Percentiles rank a stretch among this genome's conserved stretches.
phyloP scores from a whole-genome alignment of 148 eudicot genomes.

The Rheum nobile region DNA sequence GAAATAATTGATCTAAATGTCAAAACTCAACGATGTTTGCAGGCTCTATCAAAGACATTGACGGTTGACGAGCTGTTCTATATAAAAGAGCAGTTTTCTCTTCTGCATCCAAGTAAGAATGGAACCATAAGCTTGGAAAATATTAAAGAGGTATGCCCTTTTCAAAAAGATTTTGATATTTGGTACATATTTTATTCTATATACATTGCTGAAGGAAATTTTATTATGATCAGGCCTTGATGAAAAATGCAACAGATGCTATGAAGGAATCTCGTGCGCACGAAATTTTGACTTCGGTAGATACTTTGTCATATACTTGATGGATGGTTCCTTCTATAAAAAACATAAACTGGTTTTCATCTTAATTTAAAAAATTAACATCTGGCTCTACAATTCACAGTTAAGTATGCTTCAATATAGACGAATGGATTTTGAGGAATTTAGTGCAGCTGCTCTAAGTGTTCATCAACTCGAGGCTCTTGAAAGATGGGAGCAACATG shows the following conservation, averaged over 20 bases:
- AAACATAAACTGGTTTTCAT: not conserved
- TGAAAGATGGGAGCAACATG: constrained; percentile 93
- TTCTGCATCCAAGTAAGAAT: constrained; percentile 70
- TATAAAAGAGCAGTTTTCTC: constrained; percentile 72
- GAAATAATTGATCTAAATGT: not conserved
- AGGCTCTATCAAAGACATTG: constrained; percentile 90
- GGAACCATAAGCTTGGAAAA: constrained; percentile 81
- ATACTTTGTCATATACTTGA: constrained; percentile 10
- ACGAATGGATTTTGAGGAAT: constrained; percentile 89
- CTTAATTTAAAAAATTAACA: not conserved
- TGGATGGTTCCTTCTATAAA: not conserved
- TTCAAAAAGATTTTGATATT: not conserved
- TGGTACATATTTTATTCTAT: not conserved
- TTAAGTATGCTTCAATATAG: constrained; percentile 74
- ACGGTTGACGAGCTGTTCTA: constrained; percentile 74
- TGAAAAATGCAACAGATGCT: constrained; percentile 77
- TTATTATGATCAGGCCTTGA: constrained; percentile 56
- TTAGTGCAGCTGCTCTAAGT: constrained; percentile 82
- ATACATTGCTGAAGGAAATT: constrained; percentile 2
- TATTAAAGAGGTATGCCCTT: constrained; percentile 60
- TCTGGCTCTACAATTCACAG: constrained; percentile 23
- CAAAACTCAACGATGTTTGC: constrained; percentile 10
- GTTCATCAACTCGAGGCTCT: constrained; percentile 87
- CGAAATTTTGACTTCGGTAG: constrained; percentile 73
- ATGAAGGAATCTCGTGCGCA: constrained; percentile 89